These are phyloP conservation scores for Saturnispora bothae DNA, from an alignment of 805 yeast genomes.

Conservation along the genomic window DNA sequence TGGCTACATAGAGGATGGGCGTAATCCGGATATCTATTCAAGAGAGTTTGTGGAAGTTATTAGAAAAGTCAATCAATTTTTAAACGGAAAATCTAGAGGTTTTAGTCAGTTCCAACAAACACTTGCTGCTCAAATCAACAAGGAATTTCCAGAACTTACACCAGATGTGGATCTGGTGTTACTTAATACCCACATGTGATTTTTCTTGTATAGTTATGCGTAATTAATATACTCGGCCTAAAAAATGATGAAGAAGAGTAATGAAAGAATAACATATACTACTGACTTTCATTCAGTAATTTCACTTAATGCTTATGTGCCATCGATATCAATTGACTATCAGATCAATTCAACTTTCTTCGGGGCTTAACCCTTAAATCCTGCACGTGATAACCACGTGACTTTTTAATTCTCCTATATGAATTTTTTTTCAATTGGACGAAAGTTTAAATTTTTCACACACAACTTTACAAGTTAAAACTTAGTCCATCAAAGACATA, in stretches of 20 bases:
- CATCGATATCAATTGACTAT: too few species aligned
- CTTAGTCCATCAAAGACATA: background rate
- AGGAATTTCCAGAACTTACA: slow-evolving; percentile 69
- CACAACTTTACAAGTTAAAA: too few species aligned
- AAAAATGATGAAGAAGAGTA: too few species aligned
- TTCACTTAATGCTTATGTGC: too few species aligned
- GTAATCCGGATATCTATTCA: slow-evolving; percentile 95
- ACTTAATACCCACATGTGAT: background rate
- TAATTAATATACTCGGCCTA: too few species aligned
- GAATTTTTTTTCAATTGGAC: background rate
- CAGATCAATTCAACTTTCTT: too few species aligned
- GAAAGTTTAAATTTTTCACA: background rate
- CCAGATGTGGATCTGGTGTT: slow-evolving; percentile 1
- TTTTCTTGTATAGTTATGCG: too few species aligned
- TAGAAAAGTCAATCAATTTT: slow-evolving; percentile 77
- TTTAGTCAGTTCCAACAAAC: slow-evolving; percentile 42
- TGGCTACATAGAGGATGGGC: slow-evolving; percentile 87
- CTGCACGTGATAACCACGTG: slow-evolving; percentile 6
- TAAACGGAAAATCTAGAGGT: slow-evolving; percentile 76
- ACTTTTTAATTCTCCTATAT: background rate
- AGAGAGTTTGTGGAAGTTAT: slow-evolving; percentile 93
- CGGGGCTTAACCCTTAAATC: slow-evolving; percentile 1
- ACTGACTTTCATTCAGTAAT: too few species aligned
- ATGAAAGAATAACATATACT: too few species aligned
- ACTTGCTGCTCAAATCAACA: slow-evolving; percentile 56